phyloP scores from a whole-genome alignment of 176 grass and related monocot genomes.

The Miscanthus lutarioriparius region DNA sequence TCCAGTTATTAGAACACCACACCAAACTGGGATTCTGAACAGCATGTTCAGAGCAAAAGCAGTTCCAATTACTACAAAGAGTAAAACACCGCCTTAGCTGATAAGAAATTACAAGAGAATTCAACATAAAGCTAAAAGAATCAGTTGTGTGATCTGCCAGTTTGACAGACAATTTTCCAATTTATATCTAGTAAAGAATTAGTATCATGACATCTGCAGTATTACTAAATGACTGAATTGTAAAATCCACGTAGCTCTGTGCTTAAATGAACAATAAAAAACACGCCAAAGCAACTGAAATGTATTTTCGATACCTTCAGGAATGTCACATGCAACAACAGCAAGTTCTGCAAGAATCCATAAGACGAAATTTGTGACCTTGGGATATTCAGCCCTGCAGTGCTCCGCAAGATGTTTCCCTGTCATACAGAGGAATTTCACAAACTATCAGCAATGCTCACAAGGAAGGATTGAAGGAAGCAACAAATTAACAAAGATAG shows the following conservation, averaged over 20 bases:
- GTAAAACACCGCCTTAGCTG: not conserved
- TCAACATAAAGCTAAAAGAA: not conserved
- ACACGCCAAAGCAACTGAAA: slow-evolving; percentile 3
- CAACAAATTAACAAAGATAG: slow-evolving; percentile 19
- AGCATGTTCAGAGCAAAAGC: slow-evolving; percentile 99
- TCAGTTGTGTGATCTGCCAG: not conserved
- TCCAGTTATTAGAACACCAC: slow-evolving; percentile 92
- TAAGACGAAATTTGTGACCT: slow-evolving; percentile 79
- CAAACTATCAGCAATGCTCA: slow-evolving; percentile 19
- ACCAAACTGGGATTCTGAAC: slow-evolving; percentile 87
- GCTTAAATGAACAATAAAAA: not conserved
- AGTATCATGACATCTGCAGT: slow-evolving; percentile 24
- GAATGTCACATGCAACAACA: slow-evolving; percentile 96
- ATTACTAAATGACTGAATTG: not conserved
- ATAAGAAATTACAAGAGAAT: slow-evolving; percentile 24
- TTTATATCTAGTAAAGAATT: slow-evolving; percentile 4
- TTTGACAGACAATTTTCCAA: slow-evolving; percentile 1
- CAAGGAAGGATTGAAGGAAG: slow-evolving; percentile 17
- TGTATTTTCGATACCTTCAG: slow-evolving; percentile 70
- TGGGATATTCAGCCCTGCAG: slow-evolving; percentile 91
- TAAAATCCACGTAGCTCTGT: not conserved
- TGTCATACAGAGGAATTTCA: slow-evolving; percentile 38
- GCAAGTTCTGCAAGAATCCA: slow-evolving; percentile 98
- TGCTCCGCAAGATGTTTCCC: slow-evolving; percentile 98
- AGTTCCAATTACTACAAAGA: slow-evolving; percentile 87